Conservation (phyloP, 2,329 filamentous ascomycete species). For the Ampelomyces quisqualis region DNA sequence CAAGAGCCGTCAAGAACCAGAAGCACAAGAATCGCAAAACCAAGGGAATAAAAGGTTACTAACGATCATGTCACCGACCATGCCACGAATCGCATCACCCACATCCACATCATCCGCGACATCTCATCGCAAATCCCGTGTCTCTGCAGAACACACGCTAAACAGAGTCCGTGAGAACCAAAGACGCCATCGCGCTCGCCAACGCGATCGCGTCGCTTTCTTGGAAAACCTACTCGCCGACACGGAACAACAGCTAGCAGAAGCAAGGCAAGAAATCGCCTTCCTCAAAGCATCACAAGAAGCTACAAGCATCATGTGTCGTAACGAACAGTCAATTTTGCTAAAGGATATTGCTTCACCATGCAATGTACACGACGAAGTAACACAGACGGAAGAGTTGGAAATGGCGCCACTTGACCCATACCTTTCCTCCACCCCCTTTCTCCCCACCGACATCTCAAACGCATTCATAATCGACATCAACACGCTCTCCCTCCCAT, state of each 20-base stretch:
- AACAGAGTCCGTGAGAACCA: conserved; percentile 55
- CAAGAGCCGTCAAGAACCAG: too few species aligned
- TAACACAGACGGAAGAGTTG: too few species aligned
- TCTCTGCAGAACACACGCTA: conserved; percentile 41
- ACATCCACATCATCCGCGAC: conserved; percentile 12
- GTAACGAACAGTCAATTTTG: conserved; percentile 2
- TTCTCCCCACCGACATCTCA: conserved; percentile 10
- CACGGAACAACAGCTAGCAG: conserved; percentile 27
- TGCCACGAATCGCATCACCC: conserved; percentile 8
- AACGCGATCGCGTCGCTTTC: conserved; percentile 44
- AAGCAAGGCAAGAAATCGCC: conserved; percentile 30
- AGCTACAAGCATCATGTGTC: conserved; percentile 8
- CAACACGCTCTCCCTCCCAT: conserved; percentile 6
- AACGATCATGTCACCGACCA: conserved; percentile 5
- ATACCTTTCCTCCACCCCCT: conserved; percentile 15
- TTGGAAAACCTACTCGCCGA: conserved; percentile 42
- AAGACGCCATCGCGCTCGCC: conserved; percentile 52
- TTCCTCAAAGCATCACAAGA: conserved; percentile 23
- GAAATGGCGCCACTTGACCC: too few species aligned
- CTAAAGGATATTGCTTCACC: not conserved
- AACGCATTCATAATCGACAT: conserved; percentile 2
- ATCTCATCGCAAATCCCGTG: conserved; percentile 20
- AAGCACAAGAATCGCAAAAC: too few species aligned
- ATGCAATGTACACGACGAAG: not conserved
- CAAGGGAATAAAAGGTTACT: not conserved